phyloP scores from a whole-genome alignment of 2,329 filamentous ascomycete genomes.

The Penicillium sp. region DNA sequence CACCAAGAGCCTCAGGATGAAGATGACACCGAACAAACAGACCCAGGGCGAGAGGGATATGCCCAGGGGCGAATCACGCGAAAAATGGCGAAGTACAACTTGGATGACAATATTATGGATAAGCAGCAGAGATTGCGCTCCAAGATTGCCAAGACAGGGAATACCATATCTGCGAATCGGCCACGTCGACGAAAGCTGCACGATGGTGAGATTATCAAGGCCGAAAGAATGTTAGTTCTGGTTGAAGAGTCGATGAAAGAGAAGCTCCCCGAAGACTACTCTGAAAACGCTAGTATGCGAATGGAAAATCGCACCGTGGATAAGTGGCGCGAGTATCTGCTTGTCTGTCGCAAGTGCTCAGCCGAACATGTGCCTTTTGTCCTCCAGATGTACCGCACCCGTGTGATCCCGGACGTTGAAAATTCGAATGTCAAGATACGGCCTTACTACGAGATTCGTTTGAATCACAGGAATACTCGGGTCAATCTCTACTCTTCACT shows the following conservation, averaged over 20 bases:
- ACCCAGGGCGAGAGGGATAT: constrained; percentile 5
- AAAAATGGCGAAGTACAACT: constrained; percentile 45
- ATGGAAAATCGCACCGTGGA: constrained; percentile 59
- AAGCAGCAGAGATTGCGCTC: constrained; percentile 42
- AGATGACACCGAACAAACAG: constrained; percentile 18
- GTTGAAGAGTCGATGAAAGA: constrained; percentile 55
- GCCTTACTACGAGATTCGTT: constrained; percentile 57
- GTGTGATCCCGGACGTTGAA: constrained; percentile 63
- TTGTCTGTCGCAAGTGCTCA: constrained; percentile 60
- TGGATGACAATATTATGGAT: constrained; percentile 45
- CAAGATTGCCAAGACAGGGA: constrained; percentile 38
- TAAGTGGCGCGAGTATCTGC: constrained; percentile 65
- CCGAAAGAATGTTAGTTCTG: constrained; percentile 67
- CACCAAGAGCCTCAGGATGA: constrained; percentile 37
- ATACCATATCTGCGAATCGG: constrained; percentile 34
- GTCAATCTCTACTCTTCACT: constrained; percentile 66
- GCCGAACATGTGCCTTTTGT: constrained; percentile 56
- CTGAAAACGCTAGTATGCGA: constrained; percentile 62
- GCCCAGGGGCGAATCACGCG: constrained; percentile 24
- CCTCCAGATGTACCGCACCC: constrained; percentile 61
- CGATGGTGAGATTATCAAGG: constrained; percentile 65
- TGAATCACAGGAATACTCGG: constrained; percentile 53
- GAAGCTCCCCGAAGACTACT: constrained; percentile 59
- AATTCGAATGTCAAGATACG: constrained; percentile 53
- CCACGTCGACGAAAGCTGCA: constrained; percentile 41